Percentiles rank a stretch among this genome's conserved stretches.
phyloP scores from a whole-genome alignment of 495 filamentous ascomycete species.

The Gamarada debralockiae region DNA sequence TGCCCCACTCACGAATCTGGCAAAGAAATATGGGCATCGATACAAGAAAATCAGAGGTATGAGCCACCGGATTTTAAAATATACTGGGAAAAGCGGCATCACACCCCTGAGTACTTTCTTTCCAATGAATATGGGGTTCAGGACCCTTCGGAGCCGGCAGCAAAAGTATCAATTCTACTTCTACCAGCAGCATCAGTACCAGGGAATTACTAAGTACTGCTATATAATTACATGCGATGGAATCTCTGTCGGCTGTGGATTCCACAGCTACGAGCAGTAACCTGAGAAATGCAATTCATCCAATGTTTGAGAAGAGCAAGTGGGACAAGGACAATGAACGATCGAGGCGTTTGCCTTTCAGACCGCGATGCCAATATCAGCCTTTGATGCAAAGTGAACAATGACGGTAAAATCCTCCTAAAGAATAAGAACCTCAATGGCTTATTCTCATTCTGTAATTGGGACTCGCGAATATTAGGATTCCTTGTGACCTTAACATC shows the following conservation, averaged over 20 bases:
- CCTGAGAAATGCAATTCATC: constrained; percentile 3
- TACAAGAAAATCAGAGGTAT: background rate
- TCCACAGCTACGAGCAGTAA: background rate
- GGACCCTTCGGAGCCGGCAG: background rate
- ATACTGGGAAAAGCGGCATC: constrained; percentile 8
- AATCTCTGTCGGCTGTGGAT: background rate
- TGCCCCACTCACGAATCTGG: background rate
- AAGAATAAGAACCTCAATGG: too few relatives aligned
- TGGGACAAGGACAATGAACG: constrained; percentile 1
- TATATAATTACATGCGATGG: background rate
- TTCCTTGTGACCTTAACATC: too few relatives aligned
- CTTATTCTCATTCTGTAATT: too few relatives aligned
- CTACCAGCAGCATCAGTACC: too few relatives aligned
- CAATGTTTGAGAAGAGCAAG: background rate
- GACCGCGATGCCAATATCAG: too few relatives aligned
- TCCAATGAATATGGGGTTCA: background rate
- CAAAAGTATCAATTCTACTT: background rate
- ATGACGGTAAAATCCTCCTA: too few relatives aligned
- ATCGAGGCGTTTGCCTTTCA: too few relatives aligned
- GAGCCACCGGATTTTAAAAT: background rate
- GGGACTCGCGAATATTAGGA: too few relatives aligned
- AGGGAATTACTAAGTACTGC: too few relatives aligned
- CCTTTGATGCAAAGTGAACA: too few relatives aligned
- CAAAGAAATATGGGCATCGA: constrained; percentile 7
- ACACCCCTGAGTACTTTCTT: background rate